Conservation (phyloP, 441 rosid genomes). For the Jatropha multifida region DNA sequence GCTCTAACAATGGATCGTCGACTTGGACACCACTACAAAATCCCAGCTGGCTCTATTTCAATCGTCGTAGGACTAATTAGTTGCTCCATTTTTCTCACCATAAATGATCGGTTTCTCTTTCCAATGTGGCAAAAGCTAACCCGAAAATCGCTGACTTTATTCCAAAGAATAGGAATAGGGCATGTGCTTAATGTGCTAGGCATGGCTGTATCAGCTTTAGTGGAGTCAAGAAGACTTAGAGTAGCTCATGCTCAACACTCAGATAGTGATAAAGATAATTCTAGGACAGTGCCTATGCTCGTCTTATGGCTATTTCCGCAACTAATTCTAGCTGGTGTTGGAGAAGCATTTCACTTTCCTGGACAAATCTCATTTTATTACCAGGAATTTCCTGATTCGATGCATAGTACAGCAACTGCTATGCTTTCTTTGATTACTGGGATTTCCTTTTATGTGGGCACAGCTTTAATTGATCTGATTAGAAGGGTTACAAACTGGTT, state of each 20-base stretch:
- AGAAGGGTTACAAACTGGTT: constrained; percentile 31
- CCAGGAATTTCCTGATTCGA: constrained; percentile 57
- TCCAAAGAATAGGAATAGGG: constrained; percentile 53
- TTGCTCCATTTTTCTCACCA: constrained; percentile 11
- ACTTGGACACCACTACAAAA: constrained; percentile 18
- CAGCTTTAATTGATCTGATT: constrained; percentile 23
- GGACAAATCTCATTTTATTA: constrained; percentile 56
- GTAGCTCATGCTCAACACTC: constrained; percentile 19
- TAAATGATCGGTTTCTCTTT: constrained; percentile 28
- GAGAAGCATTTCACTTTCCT: constrained; percentile 55
- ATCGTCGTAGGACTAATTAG: constrained; percentile 18
- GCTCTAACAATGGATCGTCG: constrained; percentile 36
- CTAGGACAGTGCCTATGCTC: constrained; percentile 37
- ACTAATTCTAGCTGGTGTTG: constrained; percentile 47
- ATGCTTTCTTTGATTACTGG: constrained; percentile 46
- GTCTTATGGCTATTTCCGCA: constrained; percentile 56
- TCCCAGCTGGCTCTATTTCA: constrained; percentile 31
- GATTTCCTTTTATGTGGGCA: constrained; percentile 43
- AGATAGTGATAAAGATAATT: neutral
- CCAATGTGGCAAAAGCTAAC: constrained; percentile 25
- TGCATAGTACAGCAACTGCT: constrained; percentile 51
- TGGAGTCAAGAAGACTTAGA: constrained; percentile 47
- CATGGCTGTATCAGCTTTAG: constrained; percentile 48
- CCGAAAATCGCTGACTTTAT: constrained; percentile 33
- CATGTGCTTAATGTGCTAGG: constrained; percentile 45